Base-by-base conservation (phyloP, 768 basidiomycete genomes). In the Boletus subcaerulescens region DNA sequence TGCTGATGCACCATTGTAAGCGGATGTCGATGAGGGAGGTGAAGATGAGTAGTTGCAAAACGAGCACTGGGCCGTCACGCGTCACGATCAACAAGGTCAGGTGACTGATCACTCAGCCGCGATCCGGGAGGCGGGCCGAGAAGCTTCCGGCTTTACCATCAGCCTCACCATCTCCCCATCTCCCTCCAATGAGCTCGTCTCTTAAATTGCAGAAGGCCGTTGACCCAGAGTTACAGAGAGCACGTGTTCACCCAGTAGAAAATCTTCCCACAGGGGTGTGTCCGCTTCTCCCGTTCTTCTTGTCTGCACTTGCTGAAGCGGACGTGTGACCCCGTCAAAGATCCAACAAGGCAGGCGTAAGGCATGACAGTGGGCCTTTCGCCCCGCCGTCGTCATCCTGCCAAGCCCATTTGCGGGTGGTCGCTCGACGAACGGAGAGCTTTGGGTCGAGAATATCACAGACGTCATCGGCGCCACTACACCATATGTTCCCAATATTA, bases 381-480 rank as follows among this genome's bases (percentile, higher is more conserved):
- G 61, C 67, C 0, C 76, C 77, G 5, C 81, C 0, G 65, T 80
- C 9, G 43, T 81, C 17, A 64, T 60, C 2, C 74, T 73, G n/a
- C 77, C 80, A 0, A 69, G 72, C 56, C 72, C 80, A 0, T 68
- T 68, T 22, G 81, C 81, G 8, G 82, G 81, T 0, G 80, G 77
- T 18, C 72, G 82, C 17, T 72, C 73, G 8, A 79, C 77, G 18
- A 80, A 83, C 57, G 82, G 82, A 10, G 66, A 65, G 26, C 59
- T 81, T 22, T 83, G 82, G 81, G 66, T 76, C 8, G 80, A 83
- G 56, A 52, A 76, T 46, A 65, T 83, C 3, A 79, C 80, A 0
- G 63, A 68, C 26, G 65, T 60, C 24, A 62, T 72, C 22, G 65
- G 71, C 10, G 79, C 79, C 4, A 73, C 60, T 83, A 80, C 38